Conservation (phyloP, 2,329 filamentous ascomycete genomes). For the Xylaria sp. region DNA sequence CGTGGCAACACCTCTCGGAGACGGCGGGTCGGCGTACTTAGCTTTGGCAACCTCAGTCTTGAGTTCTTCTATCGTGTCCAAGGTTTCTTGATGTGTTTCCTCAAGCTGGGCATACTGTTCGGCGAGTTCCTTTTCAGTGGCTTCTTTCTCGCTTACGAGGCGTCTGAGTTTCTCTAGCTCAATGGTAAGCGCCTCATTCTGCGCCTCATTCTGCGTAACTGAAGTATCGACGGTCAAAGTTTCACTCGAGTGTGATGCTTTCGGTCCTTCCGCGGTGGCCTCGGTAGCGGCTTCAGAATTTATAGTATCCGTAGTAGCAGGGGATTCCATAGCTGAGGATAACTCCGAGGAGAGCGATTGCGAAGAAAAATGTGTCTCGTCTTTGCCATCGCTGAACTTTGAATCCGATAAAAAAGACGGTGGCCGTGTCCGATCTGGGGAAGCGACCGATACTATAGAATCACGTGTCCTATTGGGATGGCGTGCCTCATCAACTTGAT, state of each 20-base stretch:
- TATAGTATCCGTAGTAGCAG: constrained; percentile 70
- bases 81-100: constrained; percentile 79
- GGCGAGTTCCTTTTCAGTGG: constrained; percentile 75
- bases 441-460: constrained; percentile 64
- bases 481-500: constrained; percentile 81
- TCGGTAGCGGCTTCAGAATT: constrained; percentile 62
- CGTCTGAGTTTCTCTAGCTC: constrained; percentile 78
- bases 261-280: constrained; percentile 59
- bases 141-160: constrained; percentile 80
- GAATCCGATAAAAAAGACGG: constrained; percentile 86
- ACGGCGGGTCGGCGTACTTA: constrained; percentile 67
- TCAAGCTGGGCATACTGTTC: constrained; percentile 86
- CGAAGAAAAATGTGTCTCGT: constrained; percentile 76
- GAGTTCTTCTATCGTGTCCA: constrained; percentile 89
- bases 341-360: constrained; percentile 94
- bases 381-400: constrained; percentile 76
- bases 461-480: constrained; percentile 67
- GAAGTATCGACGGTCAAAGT: constrained; percentile 49
- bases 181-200: constrained; percentile 59
- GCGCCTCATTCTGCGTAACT: constrained; percentile 54
- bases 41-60: constrained; percentile 86
- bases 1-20: constrained; percentile 70
- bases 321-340: constrained; percentile 84
- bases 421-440: constrained; percentile 66
- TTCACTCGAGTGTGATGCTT: constrained; percentile 53